These are phyloP conservation scores for Alternaria burnsii DNA, from an alignment of 2,329 filamentous ascomycete genomes.

Conservation along the genomic window DNA sequence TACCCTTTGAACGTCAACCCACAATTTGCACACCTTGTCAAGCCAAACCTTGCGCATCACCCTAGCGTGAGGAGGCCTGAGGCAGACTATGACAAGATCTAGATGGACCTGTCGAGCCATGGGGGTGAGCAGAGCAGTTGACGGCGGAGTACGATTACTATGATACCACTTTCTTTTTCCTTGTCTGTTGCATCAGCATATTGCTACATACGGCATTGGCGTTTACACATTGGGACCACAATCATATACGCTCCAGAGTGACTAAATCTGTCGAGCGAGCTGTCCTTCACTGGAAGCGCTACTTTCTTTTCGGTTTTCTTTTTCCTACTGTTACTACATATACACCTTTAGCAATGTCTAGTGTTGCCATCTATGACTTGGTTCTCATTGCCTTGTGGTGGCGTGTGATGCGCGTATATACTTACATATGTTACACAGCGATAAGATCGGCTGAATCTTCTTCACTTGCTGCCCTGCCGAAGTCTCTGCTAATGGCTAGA, in stretches of 20 bases:
- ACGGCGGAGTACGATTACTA: constrained; percentile 19
- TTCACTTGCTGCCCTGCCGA: neutral
- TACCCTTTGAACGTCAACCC: constrained; percentile 62
- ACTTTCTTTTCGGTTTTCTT: neutral
- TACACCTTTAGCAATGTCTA: constrained; percentile 2
- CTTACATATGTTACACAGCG: constrained; percentile 25
- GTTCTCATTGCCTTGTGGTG: neutral
- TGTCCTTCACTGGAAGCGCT: constrained; percentile 4
- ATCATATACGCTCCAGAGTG: constrained; percentile 4
- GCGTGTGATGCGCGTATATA: constrained; percentile 23
- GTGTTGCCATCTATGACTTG: constrained; percentile 1
- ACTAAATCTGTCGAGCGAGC: constrained; percentile 11
- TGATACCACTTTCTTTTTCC: constrained; percentile 46
- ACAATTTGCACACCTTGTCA: constrained; percentile 63
- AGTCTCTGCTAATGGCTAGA: neutral
- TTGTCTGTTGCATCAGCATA: constrained; percentile 15
- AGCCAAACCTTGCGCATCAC: constrained; percentile 67
- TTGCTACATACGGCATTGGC: constrained; percentile 16
- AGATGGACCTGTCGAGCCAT: neutral
- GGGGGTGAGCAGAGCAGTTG: neutral
- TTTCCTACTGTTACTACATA: neutral
- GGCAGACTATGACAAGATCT: constrained; percentile 42
- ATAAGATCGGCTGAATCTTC: neutral
- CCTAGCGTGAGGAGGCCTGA: constrained; percentile 48
- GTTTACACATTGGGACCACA: constrained; percentile 5